Base-by-base conservation (phyloP, 768 basidiomycete genomes). In the Infundibulicybe gibba region DNA sequence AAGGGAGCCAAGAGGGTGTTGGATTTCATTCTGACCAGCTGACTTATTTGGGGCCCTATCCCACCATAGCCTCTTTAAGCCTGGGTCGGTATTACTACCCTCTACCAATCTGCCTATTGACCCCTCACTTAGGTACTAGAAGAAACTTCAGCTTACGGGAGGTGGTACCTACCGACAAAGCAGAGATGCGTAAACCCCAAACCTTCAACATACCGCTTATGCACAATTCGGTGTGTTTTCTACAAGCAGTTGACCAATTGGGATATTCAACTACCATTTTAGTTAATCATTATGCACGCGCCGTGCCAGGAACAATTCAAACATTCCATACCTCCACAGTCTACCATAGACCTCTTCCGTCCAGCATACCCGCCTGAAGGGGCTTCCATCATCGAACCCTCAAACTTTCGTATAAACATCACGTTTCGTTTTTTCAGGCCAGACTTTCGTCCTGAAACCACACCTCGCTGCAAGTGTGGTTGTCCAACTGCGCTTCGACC, bases 261-360 rank as follows among this genome's bases (percentile, higher is more conserved):
- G 25, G 25, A 25, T 25, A 8, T 25, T 25, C 8, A 25, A 25
- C n/a, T 25, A 25, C 3, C 25, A 25, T 25, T 43, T 19, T 48
- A 91, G 88, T 70, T 92, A 32, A 75, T 75, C n/a, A 89, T 92
- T 47, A 92, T 92, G 90, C 90, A 92, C 54, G 87, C 89, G 1
- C 79, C 82, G 13, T 85, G 84, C 49, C 90, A 92, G 69, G 90
- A 92, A 58, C 71, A 69, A 34, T 92, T 86, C 67, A 92, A 92
- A 55, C 88, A 91, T 53, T 75, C 81, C 3, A 75, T 91, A 14
- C 89, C 86, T 15, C 84, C 89, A 1, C 87, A 89, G 50, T 61
- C 70, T 10, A 68, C 77, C 2, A 75, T 92, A 34, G 90, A 92
- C 56, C 54, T 85, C n/a, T 90, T 80, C 59, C 77, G 75, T 30